phyloP scores from a whole-genome alignment of 495 filamentous ascomycete genomes.

The Extremus antarcticus region DNA sequence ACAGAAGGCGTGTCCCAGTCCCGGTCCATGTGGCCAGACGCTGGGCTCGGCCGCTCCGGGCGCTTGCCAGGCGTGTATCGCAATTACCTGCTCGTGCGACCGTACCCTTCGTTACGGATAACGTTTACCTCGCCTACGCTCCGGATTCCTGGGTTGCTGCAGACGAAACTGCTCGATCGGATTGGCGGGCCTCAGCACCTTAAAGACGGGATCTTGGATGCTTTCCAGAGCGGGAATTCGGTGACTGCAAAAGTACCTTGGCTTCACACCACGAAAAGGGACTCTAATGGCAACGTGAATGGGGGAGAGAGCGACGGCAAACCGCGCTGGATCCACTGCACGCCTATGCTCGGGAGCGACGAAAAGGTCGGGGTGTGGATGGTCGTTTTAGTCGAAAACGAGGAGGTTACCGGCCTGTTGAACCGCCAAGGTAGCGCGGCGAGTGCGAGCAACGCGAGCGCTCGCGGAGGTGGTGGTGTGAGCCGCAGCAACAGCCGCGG shows the following conservation, averaged over 20 bases:
- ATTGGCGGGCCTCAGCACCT: conserved; percentile 29
- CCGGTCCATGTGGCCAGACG: conserved; percentile 21
- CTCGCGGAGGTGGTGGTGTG: background rate
- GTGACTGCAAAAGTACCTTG: conserved; percentile 32
- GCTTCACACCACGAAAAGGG: conserved; percentile 15
- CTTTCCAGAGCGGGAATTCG: conserved; percentile 25
- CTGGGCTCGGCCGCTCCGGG: conserved; percentile 25
- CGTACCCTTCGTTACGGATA: conserved; percentile 34
- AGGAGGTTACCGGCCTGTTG: conserved; percentile 25
- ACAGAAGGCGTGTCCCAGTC: conserved; percentile 10
- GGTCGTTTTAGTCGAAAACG: conserved; percentile 49
- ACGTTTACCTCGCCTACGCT: conserved; percentile 32
- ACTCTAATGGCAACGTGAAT: background rate
- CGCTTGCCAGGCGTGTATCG: conserved; percentile 34
- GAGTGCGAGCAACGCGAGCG: background rate
- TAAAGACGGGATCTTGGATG: conserved; percentile 27
- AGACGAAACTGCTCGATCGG: conserved; percentile 29
- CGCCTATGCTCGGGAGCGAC: conserved; percentile 46
- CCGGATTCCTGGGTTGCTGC: conserved; percentile 31
- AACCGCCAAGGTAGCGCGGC: conserved; percentile 3
- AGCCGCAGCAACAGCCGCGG: background rate
- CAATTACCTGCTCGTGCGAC: conserved; percentile 32
- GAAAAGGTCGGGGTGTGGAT: conserved; percentile 54
- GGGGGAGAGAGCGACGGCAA: conserved; percentile 16
- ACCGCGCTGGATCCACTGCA: conserved; percentile 51